Base-by-base conservation (phyloP, 768 basidiomycete species). In the Leccinum disarticulatum region DNA sequence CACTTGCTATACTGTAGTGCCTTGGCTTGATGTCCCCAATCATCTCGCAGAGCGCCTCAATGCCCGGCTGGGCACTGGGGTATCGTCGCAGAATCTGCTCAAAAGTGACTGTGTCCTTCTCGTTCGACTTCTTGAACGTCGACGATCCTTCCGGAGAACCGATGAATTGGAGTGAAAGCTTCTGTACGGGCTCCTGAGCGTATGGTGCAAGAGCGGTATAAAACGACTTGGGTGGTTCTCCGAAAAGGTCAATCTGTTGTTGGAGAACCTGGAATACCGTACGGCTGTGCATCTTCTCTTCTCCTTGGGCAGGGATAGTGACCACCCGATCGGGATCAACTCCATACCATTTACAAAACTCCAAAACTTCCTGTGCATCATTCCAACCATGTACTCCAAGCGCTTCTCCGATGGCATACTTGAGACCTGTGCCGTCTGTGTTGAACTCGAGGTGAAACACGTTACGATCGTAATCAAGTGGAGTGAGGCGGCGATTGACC, bases 401-500 rank as follows among this genome's bases (percentile, higher is more conserved):
- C 13, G 97, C 97, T 76, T 98, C 97, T 58, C 97, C 97, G 57
- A 98, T 93, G 36, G 85, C 87, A 74, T 99, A 99, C 76, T 90
- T 93, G 62, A 99, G 82, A 9, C 95, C 95, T 25, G 97, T 99
- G 33, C 92, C 91, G 28, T 83, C 78, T 3, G 92, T 93, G 72
- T 95, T 87, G 71, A 99, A 95, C 78, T 98, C 97, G 65, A 99
- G 83, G 77, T 99, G 97, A 81, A 98, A 98, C 33, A 99, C 95
- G 75, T 99, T 98, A 66, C 97, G 92, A 74, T 98, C 91, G 76
- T 99, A 99, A 62, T 96, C 94, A 65, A 85, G 74, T 33, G 97
- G 97, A 1, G 97, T 98, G 52, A 99, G 84, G 33, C 97, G 91
- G 48, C 88, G 87, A 77, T 98, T 98, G 73, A 97, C 95, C 6